Conservation (phyloP, 1,139 yeast species). For the Sugiyamaella novakii region DNA sequence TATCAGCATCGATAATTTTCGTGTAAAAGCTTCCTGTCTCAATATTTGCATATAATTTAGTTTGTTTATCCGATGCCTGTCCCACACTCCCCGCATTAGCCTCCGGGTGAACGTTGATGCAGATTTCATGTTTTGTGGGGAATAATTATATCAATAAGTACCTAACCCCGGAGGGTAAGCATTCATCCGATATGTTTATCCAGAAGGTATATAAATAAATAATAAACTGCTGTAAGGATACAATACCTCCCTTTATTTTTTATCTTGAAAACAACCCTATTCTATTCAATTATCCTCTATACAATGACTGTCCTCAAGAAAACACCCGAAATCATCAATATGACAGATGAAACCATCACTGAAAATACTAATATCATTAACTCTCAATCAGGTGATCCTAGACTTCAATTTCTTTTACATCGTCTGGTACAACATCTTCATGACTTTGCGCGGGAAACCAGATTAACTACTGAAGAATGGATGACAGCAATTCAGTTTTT, state of each 20-base stretch:
- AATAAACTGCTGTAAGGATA: no score
- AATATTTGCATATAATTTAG: no score
- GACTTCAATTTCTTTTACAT: conserved; percentile 40
- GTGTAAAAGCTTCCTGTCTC: no score
- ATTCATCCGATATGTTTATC: not conserved
- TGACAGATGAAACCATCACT: conserved; percentile 43
- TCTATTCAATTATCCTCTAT: no score
- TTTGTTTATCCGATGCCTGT: no score
- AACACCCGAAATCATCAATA: conserved; percentile 24
- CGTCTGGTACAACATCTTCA: conserved; percentile 41
- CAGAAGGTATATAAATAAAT: not conserved
- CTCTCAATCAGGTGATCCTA: conserved; percentile 36
- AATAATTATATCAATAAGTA: no score
- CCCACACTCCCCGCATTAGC: no score
- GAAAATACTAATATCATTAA: conserved; percentile 39
- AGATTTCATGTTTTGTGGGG: not conserved
- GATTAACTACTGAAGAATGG: conserved; percentile 45
- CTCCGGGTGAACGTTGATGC: not conserved
- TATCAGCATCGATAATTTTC: no score
- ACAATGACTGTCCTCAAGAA: conserved; percentile 3
- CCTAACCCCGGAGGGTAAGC: not conserved
- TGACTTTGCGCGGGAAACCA: conserved; percentile 44
- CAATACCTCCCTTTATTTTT: no score
- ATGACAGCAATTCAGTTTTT: conserved; percentile 39
- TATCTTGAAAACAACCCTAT: no score